phyloP scores from a whole-genome alignment of 768 basidiomycete species.

The Lactarius indigo region DNA sequence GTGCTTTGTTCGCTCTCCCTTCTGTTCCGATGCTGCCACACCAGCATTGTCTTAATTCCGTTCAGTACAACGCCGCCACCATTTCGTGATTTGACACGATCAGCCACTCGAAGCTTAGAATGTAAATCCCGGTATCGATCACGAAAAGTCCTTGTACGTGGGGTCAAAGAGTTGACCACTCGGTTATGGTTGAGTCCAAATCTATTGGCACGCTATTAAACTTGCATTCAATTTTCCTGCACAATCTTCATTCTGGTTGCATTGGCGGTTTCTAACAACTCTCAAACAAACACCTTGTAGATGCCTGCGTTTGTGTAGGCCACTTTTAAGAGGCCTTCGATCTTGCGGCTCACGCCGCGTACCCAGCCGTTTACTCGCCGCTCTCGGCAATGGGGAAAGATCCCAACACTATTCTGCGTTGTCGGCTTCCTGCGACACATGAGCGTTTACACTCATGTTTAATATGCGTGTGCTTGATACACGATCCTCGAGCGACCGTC shows the following conservation, averaged over 20 bases:
- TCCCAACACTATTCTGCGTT: background rate
- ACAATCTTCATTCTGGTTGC: too few species aligned
- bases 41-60: background rate
- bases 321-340: constrained; percentile 87
- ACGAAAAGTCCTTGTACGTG: too few species aligned
- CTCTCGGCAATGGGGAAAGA: background rate
- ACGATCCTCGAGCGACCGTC: background rate
- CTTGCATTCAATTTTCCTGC: too few species aligned
- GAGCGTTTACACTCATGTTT: background rate
- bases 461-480: background rate
- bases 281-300: constrained; percentile 48
- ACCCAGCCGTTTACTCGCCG: constrained; percentile 57
- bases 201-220: too few species aligned
- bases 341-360: constrained; percentile 64
- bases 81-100: too few species aligned
- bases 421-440: too few species aligned
- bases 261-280: too few species aligned
- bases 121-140: too few species aligned
- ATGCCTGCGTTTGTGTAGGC: constrained; percentile 31
- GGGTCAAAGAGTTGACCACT: too few species aligned
- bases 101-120: too few species aligned
- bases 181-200: too few species aligned
- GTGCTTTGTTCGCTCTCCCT: background rate
- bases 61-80: background rate
- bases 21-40: background rate